Evolutionary conservation across 2,329 filamentous ascomycete species (phyloP), one percentile per base, ranked within the genome.

Genomic region (Leptographium wingfieldii): DNA sequence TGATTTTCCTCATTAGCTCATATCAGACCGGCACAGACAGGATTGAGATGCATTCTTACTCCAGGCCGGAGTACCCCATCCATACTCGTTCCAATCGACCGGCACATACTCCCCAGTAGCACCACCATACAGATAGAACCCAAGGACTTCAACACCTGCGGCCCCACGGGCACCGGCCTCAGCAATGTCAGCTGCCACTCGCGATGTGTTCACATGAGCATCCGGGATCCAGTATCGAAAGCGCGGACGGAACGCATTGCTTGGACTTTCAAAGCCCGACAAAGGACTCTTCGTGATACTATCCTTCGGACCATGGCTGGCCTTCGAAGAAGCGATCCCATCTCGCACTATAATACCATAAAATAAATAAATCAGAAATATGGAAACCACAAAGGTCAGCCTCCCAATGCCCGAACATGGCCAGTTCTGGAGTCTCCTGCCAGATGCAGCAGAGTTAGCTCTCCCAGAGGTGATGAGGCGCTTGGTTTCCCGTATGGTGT

Each of bases 121-220:
- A 51, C 55, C 62, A 38, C 72, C 72, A 62, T 74, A 75, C 5
- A 69, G 66, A 62, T 73, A 76, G 55, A 70, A 75, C 0, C 69
- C 69, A 0, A 75, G 65, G 2, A 74, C 62, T 49, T 76, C 72
- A 5, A 75, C 63, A 1, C 73, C 73, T 7, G 72, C 73, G 3
- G 70, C 69, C 1, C 73, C 73, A 35, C 70, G 63, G 1, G 51
- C 57, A 10, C 66, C 69, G 12, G 67, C 68, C 11, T 66, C 63
- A 11, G 63, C 63, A 31, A 75, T 68, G 59, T 75, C 70, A 5
- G 65, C 60, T n/a, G 65, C 64, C 0, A 74, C 64, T 3, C 63
- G 62, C 4, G 49, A 55, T 3, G 25, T 31, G 35, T 60, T 46
- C 22, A 60, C 55, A 19, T 59, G 43, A 4, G 61, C 61, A 53